Percentiles rank a stretch among this genome's conserved stretches.
Conservation (phyloP, 2,329 filamentous ascomycete genomes). For the Pseudodiploospora longispora region DNA sequence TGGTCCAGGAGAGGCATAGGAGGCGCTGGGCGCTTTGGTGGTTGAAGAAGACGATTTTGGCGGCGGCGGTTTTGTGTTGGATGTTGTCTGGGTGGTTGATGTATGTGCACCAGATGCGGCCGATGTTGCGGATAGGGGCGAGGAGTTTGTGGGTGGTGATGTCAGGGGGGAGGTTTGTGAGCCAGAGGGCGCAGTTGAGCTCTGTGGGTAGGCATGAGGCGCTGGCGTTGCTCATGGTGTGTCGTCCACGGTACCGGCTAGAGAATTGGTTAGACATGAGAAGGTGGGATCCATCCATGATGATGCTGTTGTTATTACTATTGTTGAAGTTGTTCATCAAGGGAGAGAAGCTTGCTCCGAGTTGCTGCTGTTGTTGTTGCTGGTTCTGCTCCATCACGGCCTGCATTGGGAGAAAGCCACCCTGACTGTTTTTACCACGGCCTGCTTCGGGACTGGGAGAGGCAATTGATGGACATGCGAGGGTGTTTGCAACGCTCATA, state of each 20-base stretch:
- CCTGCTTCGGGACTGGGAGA: too few species aligned
- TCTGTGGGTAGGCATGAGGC: slow-evolving; percentile 20
- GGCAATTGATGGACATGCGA: too few species aligned
- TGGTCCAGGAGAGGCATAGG: slow-evolving; percentile 14
- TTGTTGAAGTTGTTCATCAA: background rate
- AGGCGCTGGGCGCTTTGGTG: slow-evolving; percentile 28
- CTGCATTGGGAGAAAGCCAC: slow-evolving; percentile 16
- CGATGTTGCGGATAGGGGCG: slow-evolving; percentile 32
- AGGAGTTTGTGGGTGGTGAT: slow-evolving; percentile 37
- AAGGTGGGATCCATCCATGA: background rate
- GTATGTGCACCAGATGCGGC: slow-evolving; percentile 43
- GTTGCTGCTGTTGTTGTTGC: slow-evolving; percentile 6
- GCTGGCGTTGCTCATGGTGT: slow-evolving; percentile 27
- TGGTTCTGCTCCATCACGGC: slow-evolving; percentile 12
- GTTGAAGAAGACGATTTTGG: slow-evolving; percentile 43
- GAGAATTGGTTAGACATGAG: slow-evolving; percentile 19
- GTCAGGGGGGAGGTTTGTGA: slow-evolving; percentile 41
- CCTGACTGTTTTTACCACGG: background rate
- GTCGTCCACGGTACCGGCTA: slow-evolving; percentile 27
- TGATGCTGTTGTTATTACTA: background rate
- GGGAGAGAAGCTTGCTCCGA: background rate
- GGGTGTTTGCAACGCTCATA: too few species aligned
- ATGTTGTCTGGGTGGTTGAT: slow-evolving; percentile 40
- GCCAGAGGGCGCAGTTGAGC: slow-evolving; percentile 44
- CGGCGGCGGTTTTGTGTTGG: slow-evolving; percentile 31